Evolutionary conservation across 75 land plant genomes (phyloP), one percentile per base, ranked within the genome.

Genomic region (Pinus albicaulis): DNA sequence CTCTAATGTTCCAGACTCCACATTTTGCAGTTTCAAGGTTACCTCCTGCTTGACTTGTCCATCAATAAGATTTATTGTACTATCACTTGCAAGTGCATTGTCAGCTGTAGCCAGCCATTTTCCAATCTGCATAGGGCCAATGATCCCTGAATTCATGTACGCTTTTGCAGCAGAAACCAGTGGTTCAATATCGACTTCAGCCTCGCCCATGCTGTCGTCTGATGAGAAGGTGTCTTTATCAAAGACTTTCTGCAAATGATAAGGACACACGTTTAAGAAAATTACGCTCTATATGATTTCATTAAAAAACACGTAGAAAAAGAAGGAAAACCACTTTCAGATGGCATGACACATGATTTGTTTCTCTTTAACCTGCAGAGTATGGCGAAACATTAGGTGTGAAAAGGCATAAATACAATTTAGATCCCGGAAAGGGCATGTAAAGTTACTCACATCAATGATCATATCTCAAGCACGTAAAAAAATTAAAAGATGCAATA

Each of bases 121-220:
- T 11, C 98, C 99, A 75, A 96, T 86, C 80, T 94, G 97, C 87
- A 92, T 85, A 59, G 84, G 56, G 11, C 85, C 87, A 57, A 80
- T 76, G 76, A 76, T 68, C 5, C 80, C 89, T 12, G 83, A 65
- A 58, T 89, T 90, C 11, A 89, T 88, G 63, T 85, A 86, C 41
- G 92, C 94, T 72, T 80, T 87, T 34, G 99, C 99, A 20, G 99
- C 88, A 59, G 89, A 77, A 59, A 96, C 86, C 74, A 96, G 53
- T 56, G 99, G 99, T 63, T 96, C 92, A 58, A 96, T 80, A 74
- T 96, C 98, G 17, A 96, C 73, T 71, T 90, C 90, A n/a, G 96
- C 99, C 71, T 96, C 99, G 25, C 99, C 99, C 99, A 96, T 96
- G 41, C 81, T 88, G 64, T 96, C 99, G 76, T 96, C 99, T 13